phyloP scores from a whole-genome alignment of 208 protist species.

The Angomonas deanei region DNA sequence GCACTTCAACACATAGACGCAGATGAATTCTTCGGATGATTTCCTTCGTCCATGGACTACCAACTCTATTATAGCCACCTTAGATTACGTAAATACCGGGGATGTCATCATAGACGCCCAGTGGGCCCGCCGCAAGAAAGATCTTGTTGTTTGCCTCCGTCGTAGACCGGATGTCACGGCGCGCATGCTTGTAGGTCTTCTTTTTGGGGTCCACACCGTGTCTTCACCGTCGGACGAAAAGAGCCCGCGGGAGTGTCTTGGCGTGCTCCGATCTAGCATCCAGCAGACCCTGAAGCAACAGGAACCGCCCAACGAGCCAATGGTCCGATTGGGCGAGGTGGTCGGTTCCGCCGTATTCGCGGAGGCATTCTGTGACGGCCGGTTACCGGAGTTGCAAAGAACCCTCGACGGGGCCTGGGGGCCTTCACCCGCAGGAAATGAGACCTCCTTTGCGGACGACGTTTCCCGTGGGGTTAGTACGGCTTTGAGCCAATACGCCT shows the following conservation, averaged over 20 bases:
- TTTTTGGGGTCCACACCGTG: conserved; percentile 33
- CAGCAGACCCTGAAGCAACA: neutral
- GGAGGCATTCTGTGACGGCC: conserved; percentile 26
- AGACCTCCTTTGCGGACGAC: neutral
- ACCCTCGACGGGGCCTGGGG: neutral
- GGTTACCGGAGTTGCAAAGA: conserved; percentile 20
- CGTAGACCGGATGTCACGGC: conserved; percentile 53
- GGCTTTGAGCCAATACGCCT: too few species aligned
- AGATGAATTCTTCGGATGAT: conserved; percentile 19
- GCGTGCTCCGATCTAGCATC: neutral
- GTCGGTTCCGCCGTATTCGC: conserved; percentile 40
- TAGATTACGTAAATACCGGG: conserved; percentile 25
- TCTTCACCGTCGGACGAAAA: neutral
- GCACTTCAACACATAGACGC: neutral
- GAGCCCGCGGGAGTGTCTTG: neutral
- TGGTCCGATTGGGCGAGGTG: conserved; percentile 32
- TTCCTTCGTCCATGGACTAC: conserved; percentile 51
- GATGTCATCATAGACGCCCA: conserved; percentile 9
- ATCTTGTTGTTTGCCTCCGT: conserved; percentile 33
- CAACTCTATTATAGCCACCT: conserved; percentile 29
- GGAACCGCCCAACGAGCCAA: neutral
- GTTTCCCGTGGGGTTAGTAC: too few species aligned
- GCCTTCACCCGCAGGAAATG: neutral
- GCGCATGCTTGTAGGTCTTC: conserved; percentile 47
- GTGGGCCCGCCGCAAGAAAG: conserved; percentile 13